phyloP scores from a whole-genome alignment of 441 rosid species.

The Gossypium gossypioides region DNA sequence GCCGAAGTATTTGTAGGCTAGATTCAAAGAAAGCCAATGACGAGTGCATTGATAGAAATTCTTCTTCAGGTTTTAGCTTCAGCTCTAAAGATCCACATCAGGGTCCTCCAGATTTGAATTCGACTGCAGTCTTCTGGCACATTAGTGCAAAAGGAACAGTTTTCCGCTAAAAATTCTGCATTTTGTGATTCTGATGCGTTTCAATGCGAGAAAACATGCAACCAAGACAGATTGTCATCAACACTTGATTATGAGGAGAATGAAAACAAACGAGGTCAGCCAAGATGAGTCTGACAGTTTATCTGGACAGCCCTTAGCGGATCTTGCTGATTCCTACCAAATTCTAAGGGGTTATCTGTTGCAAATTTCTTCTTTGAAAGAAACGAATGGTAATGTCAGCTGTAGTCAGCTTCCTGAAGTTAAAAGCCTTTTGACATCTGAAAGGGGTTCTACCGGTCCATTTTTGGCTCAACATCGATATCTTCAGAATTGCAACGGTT shows the following conservation, averaged over 20 bases:
- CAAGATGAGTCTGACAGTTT: slow-evolving; percentile 25
- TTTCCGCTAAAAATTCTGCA: slow-evolving; percentile 18
- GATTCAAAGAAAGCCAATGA: slow-evolving; percentile 23
- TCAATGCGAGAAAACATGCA: slow-evolving; percentile 21
- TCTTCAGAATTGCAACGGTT: slow-evolving; percentile 47
- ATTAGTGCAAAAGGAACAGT: slow-evolving; percentile 24
- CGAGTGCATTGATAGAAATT: slow-evolving; percentile 23
- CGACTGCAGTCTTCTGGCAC: slow-evolving; percentile 25
- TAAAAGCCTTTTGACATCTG: slow-evolving; percentile 29
- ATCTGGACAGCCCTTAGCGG: slow-evolving; percentile 24
- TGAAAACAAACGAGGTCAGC: slow-evolving; percentile 25
- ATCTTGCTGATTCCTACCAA: slow-evolving; percentile 19
- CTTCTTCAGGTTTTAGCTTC: slow-evolving; percentile 29
- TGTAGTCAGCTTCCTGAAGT: slow-evolving; percentile 21
- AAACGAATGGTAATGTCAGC: slow-evolving; percentile 30
- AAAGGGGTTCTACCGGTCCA: slow-evolving; percentile 20
- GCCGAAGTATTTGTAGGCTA: slow-evolving; percentile 22
- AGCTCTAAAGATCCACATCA: slow-evolving; percentile 29
- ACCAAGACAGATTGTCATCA: slow-evolving; percentile 31
- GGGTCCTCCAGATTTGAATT: slow-evolving; percentile 27
- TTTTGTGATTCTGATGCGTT: slow-evolving; percentile 25
- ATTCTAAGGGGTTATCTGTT: neutral
- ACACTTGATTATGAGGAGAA: slow-evolving; percentile 21
- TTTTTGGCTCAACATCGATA: slow-evolving; percentile 35
- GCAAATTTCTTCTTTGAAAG: slow-evolving; percentile 34